Evolutionary conservation across 2,329 filamentous ascomycete genomes (phyloP), one percentile per base, ranked within the genome.

Genomic region (Colletotrichum tropicale): DNA sequence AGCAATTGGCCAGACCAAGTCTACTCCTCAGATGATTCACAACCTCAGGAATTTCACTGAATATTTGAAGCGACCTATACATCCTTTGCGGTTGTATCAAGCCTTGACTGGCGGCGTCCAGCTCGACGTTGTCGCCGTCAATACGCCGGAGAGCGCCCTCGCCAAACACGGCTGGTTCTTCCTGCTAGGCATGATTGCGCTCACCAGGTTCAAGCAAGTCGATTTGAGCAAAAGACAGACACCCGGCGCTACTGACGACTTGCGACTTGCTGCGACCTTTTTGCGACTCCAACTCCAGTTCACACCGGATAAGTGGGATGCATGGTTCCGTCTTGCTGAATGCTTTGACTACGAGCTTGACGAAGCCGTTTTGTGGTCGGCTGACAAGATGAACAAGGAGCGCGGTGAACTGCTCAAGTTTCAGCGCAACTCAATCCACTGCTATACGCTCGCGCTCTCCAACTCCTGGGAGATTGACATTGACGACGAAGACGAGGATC

Each of bases 81-180:
- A 97, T 71, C 96, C 96, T 1, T 86, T 96, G 16, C 90, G 94
- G 36, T 86, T 99, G 6, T 97, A 94, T 81, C 91, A 93, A 78
- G 95, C 95, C n/a, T 89, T 98, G 48, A 93, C 92, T 77, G 97
- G 97, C 13, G 90, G 94, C 48, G 91, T 96, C 9, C 91, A 92
- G 67, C 90, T 98, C 26, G 92, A 96, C 74, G 92, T 94, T 3
- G 90, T 95, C 7, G 88, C 91, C 0, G 92, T 96, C 9, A 91
- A 93, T 60, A 89, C 90, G 3, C 89, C 91, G 0, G 94, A 97
- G 74, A 93, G 92, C 68, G 90, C 91, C 1, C 86, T 98, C 38
- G 96, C 96, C 0, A 91, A 92, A 28, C 94, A 95, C 78, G 95
- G 96, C 61, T 98, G 96, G 96, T 98, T 95, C 83, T 98, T 97